Evolutionary conservation across 192 early-diverging fungal genomes (phyloP), one percentile per base, ranked within the genome.

Genomic region (Coemansia sp.): DNA sequence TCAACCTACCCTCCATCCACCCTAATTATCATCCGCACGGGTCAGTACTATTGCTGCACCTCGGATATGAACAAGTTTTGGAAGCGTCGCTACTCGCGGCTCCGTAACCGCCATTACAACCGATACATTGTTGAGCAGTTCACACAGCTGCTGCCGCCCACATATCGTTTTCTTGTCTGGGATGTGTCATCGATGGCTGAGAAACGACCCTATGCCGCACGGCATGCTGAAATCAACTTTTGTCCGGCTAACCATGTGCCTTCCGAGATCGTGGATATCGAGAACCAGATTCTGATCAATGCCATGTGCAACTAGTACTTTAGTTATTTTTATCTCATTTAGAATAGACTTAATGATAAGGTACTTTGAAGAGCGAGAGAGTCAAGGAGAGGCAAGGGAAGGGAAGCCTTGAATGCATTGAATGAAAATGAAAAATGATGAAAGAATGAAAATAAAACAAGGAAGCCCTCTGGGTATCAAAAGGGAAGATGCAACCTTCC

Each of bases 1-100:
- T 13, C 19, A 6, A 52, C 36, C 0, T 84, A 83, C 29, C 20
- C 71, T 11, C 31, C 61, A 22, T 33, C 40, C 0, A 74, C 65
- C 0, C 58, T 56, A n/a, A 74, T 84, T 29, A 55, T 84, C 8
- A 71, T 82, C 27, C 81, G 83, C 41, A 71, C 81, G 2, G 70
- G 77, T 1, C 83, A 84, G 54, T 81, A 82, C 50, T 83, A 69
- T 61, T 84, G 83, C 61, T 84, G 83, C 50, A 79, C 72, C 11
- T 65, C 74, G 3, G 83, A 84, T 55, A 23, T 59, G 47, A 50
- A 66, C 31, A 3, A 22, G 4, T 58, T 48, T 20, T 78, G 81
- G 64, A 37, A 62, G 17, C 73, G 83, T 30, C 52, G 60, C n/a
- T 64, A 70, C 59, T 64, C 68, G 23, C 61, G 47, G 62, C 65